Evolutionary conservation across 345 rosid genomes (phyloP).

Genomic region (Barbarea vulgaris): DNA sequence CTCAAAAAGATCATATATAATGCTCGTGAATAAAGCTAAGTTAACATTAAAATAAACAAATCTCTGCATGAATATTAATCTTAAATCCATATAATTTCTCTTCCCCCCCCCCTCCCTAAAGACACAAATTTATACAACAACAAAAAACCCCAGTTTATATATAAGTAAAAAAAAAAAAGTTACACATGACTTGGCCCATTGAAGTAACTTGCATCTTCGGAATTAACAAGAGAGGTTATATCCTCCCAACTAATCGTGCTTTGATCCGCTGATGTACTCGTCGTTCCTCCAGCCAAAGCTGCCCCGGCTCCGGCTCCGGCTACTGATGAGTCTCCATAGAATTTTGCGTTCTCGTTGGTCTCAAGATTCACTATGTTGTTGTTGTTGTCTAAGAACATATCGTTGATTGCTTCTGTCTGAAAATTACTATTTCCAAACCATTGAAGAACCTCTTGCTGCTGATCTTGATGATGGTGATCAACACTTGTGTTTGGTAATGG

Average conservation of each 20-base stretch:
- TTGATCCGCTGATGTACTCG: constrained; percentile 55
- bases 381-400: constrained; percentile 32
- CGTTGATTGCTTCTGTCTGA: constrained; percentile 37
- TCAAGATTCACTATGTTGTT: constrained; percentile 32
- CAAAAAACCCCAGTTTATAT: constrained; percentile 1
- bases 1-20: constrained; percentile 14
- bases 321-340: constrained; percentile 29
- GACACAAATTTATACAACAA: constrained; percentile 34
- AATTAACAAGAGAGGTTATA: constrained; percentile 49
- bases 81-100: constrained; percentile 17
- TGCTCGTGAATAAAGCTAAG: constrained; percentile 25
- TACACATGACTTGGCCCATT: constrained; percentile 34
- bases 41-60: constrained; percentile 38
- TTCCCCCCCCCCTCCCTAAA: background rate
- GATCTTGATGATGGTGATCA: constrained; percentile 30
- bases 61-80: constrained; percentile 40
- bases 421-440: constrained; percentile 42
- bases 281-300: constrained; percentile 40
- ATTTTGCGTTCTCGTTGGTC: constrained; percentile 27
- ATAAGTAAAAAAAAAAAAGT: constrained; percentile 30
- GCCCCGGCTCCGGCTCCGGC: constrained; percentile 30
- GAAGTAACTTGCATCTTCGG: constrained; percentile 54
- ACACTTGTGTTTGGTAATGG: constrained; percentile 38
- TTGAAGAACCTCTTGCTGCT: constrained; percentile 42
- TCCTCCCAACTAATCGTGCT: constrained; percentile 62